Evolutionary conservation across 352 stramenopile genomes (phyloP).

Genomic region (Phytophthora crassamura): DNA sequence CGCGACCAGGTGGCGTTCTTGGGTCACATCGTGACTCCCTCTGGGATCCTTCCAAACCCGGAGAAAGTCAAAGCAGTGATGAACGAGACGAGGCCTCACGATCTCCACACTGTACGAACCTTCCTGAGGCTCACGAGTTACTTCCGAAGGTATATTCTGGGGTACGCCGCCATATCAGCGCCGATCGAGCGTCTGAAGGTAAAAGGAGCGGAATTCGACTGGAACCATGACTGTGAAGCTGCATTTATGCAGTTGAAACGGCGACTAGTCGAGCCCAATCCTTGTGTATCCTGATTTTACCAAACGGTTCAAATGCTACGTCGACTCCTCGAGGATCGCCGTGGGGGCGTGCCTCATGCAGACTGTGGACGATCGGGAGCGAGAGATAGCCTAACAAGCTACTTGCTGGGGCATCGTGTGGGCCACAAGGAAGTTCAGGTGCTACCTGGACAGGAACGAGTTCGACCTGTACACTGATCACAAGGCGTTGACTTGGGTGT

Average conservation of each 20-base stretch:
- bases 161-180: not conserved
- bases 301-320: not conserved
- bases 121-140: not conserved
- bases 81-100: not conserved
- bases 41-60: not conserved
- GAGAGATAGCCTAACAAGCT: not conserved
- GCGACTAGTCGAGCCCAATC: not conserved
- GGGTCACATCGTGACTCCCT: not conserved
- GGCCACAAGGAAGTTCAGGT: not conserved
- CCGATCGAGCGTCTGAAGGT: not conserved
- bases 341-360: not conserved
- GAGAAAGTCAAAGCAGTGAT: not conserved
- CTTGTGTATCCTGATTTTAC: not conserved
- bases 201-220: not conserved
- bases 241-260: not conserved
- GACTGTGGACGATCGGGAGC: not conserved
- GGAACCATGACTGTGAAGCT: not conserved
- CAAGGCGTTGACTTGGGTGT: not conserved
- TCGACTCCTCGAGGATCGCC: not conserved
- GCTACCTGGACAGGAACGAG: not conserved
- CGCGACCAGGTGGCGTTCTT: not conserved
- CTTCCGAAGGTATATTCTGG: not conserved
- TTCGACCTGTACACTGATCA: not conserved
- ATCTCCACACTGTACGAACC: not conserved
- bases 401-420: not conserved